A percentile compares a stretch with the other conserved stretches of the same genome.
Conservation (phyloP, 495 filamentous ascomycete species). For the Viridothelium virens region DNA sequence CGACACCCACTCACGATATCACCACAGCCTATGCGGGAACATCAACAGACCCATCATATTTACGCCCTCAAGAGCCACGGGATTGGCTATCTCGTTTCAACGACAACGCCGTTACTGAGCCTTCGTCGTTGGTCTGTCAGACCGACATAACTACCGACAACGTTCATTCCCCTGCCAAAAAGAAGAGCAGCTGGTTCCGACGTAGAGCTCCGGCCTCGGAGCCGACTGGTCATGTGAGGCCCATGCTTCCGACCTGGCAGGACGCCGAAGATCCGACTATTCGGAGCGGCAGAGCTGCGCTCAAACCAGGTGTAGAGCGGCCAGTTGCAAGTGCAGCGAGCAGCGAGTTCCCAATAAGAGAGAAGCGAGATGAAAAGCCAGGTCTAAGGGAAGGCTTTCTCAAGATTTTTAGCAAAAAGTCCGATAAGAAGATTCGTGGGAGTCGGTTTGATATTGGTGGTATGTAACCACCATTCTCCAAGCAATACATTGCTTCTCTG, state of each 20-base stretch:
- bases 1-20: conserved; percentile 13
- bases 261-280: conserved; percentile 28
- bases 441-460: conserved; percentile 13
- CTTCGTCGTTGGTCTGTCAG: not conserved
- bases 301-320: conserved; percentile 16
- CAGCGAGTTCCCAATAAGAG: conserved; percentile 34
- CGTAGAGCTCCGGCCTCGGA: conserved; percentile 19
- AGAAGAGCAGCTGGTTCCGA: conserved; percentile 36
- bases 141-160: conserved; percentile 2
- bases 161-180: conserved; percentile 27
- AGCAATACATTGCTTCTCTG: not conserved
- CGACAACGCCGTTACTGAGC: not conserved
- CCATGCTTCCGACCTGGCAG: conserved; percentile 24
- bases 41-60: not conserved
- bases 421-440: conserved; percentile 18
- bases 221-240: conserved; percentile 4
- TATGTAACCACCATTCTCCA: conserved; percentile 14
- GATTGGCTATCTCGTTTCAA: not conserved
- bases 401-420: conserved; percentile 26
- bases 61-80: not conserved
- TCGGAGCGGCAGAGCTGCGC: not conserved
- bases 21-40: not conserved
- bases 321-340: conserved; percentile 19
- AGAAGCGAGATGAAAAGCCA: conserved; percentile 21
- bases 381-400: conserved; percentile 24